These are phyloP conservation scores for Cyclotella choctawhatcheeana DNA, from an alignment of 108 stramenopile genomes.

Conservation along the genomic window DNA sequence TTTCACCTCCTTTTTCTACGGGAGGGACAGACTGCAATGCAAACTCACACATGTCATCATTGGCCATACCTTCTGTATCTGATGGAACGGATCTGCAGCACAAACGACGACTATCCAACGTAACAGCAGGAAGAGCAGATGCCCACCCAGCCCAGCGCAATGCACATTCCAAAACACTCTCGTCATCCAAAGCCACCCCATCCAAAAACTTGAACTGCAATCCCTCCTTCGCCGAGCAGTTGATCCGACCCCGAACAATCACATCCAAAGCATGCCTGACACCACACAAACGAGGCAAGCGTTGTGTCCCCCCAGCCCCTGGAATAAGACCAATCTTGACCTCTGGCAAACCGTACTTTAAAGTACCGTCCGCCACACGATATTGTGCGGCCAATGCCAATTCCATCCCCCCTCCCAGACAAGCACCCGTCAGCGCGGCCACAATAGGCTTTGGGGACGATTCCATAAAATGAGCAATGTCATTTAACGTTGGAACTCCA, in stretches of 20 bases:
- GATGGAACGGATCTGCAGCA: conserved; percentile 50
- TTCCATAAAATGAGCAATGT: conserved; percentile 70
- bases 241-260: conserved; percentile 81
- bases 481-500: conserved; percentile 56
- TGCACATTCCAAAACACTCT: conserved; percentile 53
- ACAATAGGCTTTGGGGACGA: conserved; percentile 90
- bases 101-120: conserved; percentile 57
- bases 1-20: conserved; percentile 71
- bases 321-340: conserved; percentile 96
- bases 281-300: conserved; percentile 89
- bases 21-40: conserved; percentile 71
- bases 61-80: conserved; percentile 46
- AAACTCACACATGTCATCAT: conserved; percentile 60
- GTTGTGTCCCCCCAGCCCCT: conserved; percentile 96
- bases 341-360: conserved; percentile 92
- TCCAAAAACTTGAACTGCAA: conserved; percentile 66
- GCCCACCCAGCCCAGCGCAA: conserved; percentile 70
- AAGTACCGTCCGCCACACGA: conserved; percentile 68
- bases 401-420: conserved; percentile 96
- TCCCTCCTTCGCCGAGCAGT: conserved; percentile 62
- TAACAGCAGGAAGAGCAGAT: conserved; percentile 35
- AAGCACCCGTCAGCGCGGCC: conserved; percentile 91
- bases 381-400: conserved; percentile 93
- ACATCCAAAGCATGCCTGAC: conserved; percentile 78
- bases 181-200: conserved; percentile 37